Percentiles rank a stretch among this genome's conserved stretches.
These are phyloP conservation scores for Allium cepa DNA, from an alignment of 106 monocot species.

Conservation along the genomic window DNA sequence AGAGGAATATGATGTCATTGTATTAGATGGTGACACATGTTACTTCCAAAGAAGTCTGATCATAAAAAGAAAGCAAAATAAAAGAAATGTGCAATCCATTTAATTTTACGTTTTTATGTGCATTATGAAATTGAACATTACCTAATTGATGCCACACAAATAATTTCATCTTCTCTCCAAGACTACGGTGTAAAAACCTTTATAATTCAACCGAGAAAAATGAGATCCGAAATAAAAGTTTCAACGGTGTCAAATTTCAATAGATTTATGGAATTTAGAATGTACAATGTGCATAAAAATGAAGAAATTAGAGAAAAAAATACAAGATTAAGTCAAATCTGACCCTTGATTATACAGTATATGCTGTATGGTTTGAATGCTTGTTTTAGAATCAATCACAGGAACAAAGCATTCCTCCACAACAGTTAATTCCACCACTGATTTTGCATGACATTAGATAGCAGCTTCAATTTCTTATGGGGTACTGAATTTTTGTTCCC, in stretches of 20 bases:
- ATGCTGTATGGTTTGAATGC: constrained; percentile 64
- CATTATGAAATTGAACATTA: too few relatives aligned
- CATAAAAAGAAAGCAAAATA: too few relatives aligned
- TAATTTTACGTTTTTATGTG: too few relatives aligned
- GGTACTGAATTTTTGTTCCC: constrained; percentile 33
- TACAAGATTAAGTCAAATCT: constrained; percentile 8
- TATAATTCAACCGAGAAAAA: constrained; percentile 36
- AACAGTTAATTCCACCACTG: constrained; percentile 58
- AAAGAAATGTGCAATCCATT: too few relatives aligned
- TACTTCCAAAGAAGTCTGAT: too few relatives aligned
- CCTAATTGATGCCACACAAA: constrained; percentile 16
- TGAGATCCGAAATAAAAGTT: constrained; percentile 33
- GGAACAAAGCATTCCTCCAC: constrained; percentile 88
- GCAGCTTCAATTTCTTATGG: constrained; percentile 39
- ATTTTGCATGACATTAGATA: constrained; percentile 75
- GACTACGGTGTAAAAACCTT: constrained; percentile 57
- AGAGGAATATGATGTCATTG: too few relatives aligned
- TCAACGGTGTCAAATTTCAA: neutral
- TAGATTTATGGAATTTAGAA: too few relatives aligned
- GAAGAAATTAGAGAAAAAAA: too few relatives aligned
- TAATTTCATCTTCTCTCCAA: constrained; percentile 44
- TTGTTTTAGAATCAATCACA: constrained; percentile 61
- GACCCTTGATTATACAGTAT: constrained; percentile 74
- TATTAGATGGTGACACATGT: too few relatives aligned
- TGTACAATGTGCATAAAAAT: too few relatives aligned